Evolutionary conservation across 495 filamentous ascomycete species (phyloP).

Genomic region (Lichina pygmaea): DNA sequence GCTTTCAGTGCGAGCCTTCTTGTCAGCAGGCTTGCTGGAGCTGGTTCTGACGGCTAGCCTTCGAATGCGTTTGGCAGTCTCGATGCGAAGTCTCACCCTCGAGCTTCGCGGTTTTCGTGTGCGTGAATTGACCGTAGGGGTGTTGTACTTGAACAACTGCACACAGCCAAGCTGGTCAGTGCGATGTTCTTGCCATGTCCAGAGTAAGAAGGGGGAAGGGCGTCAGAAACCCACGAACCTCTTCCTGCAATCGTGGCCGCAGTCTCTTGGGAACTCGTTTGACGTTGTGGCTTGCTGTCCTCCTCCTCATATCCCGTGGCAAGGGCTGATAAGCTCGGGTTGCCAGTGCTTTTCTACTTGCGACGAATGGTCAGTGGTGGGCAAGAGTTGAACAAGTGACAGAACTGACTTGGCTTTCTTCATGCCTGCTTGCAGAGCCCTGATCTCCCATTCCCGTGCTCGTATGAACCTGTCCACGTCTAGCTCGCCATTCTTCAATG

Average conservation of each 20-base stretch:
- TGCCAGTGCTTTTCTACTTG: conserved; percentile 33
- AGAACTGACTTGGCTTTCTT: conserved; percentile 11
- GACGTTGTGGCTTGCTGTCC: conserved; percentile 86
- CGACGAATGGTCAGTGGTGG: neutral
- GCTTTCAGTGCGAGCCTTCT: conserved; percentile 1
- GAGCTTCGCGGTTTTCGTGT: conserved; percentile 38
- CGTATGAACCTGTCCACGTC: conserved; percentile 3
- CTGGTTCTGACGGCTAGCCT: conserved; percentile 35
- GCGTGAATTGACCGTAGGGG: conserved; percentile 48
- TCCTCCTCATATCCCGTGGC: conserved; percentile 52
- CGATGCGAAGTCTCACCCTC: conserved; percentile 47
- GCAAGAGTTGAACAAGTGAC: neutral
- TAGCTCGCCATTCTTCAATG: conserved; percentile 2
- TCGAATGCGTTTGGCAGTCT: conserved; percentile 50
- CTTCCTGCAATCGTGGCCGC: conserved; percentile 36
- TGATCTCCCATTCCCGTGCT: conserved; percentile 70
- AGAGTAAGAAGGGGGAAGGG: neutral
- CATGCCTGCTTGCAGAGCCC: conserved; percentile 56
- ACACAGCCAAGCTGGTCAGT: conserved; percentile 1
- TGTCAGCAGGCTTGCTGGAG: conserved; percentile 14
- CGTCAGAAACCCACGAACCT: conserved; percentile 19
- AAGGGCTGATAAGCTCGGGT: conserved; percentile 73
- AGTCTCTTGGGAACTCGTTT: conserved; percentile 70
- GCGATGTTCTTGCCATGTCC: neutral
- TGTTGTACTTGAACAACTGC: conserved; percentile 68